Conservation (phyloP, 176 grass and related monocot genomes). For the Avena insularis region DNA sequence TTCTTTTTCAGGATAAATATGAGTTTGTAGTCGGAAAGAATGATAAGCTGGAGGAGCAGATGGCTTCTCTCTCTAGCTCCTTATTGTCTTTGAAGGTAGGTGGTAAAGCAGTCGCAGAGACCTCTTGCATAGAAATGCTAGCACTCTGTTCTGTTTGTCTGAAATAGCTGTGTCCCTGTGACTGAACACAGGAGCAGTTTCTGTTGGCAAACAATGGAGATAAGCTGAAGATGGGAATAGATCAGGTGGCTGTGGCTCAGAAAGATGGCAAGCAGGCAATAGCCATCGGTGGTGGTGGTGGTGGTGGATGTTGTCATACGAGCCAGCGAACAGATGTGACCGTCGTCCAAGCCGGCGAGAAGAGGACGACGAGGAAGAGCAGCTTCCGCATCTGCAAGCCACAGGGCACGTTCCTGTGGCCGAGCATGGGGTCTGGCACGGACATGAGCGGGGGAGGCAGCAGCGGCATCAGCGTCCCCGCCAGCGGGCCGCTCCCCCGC, state of each 20-base stretch:
- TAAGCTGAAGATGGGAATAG: conserved; percentile 37
- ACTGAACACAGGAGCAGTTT: conserved; percentile 61
- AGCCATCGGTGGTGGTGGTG: neutral
- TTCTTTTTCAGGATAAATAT: conserved; percentile 59
- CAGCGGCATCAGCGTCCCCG: conserved; percentile 42
- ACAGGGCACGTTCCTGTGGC: conserved; percentile 69
- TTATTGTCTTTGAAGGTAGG: conserved; percentile 67
- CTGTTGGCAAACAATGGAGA: conserved; percentile 42
- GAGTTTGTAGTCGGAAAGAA: conserved; percentile 51
- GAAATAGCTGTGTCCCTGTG: neutral
- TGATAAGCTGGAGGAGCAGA: conserved; percentile 61
- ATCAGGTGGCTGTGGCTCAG: conserved; percentile 23
- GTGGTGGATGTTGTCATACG: neutral
- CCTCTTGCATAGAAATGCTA: conserved; percentile 21
- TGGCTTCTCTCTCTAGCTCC: conserved; percentile 51
- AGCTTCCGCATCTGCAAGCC: conserved; percentile 78
- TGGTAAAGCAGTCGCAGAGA: neutral
- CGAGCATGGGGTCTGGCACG: conserved; percentile 60
- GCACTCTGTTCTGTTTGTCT: neutral
- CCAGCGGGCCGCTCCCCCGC: conserved; percentile 1
- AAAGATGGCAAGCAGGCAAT: conserved; percentile 24
- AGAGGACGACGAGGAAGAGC: conserved; percentile 52
- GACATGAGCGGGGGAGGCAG: conserved; percentile 42
- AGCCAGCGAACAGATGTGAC: conserved; percentile 18
- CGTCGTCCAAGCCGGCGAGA: conserved; percentile 34